A percentile compares a stretch with the other conserved stretches of the same genome.
These are phyloP conservation scores for Leccinum colubrinum DNA, from an alignment of 1,284 basidiomycete genomes.

Conservation along the genomic window DNA sequence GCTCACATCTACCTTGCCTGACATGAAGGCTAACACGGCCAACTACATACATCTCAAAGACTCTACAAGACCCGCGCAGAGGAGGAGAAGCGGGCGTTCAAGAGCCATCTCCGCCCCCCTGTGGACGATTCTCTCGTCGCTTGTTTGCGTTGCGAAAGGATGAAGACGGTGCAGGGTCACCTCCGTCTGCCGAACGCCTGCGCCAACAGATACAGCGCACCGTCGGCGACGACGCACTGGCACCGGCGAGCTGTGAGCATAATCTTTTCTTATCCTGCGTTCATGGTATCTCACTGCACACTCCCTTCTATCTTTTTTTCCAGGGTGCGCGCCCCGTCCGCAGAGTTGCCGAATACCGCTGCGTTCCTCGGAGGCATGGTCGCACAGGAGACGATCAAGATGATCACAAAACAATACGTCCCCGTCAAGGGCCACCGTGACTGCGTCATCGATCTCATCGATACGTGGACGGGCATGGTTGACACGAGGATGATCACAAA, in stretches of 20 bases:
- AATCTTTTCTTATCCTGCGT: background rate
- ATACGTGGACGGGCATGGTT: conserved; percentile 55
- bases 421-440: conserved; percentile 75
- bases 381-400: conserved; percentile 97
- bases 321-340: conserved; percentile 78
- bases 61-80: conserved; percentile 74
- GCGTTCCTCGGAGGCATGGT: conserved; percentile 93
- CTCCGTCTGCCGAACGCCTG: conserved; percentile 36
- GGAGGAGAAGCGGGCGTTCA: conserved; percentile 63
- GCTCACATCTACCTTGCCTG: conserved; percentile 73
- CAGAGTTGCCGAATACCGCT: conserved; percentile 90
- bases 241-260: conserved; percentile 75
- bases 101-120: conserved; percentile 40
- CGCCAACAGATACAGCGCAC: conserved; percentile 32
- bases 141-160: conserved; percentile 45
- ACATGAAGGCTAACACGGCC: conserved; percentile 92
- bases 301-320: background rate
- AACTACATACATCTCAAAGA: conserved; percentile 81
- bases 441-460: conserved; percentile 85
- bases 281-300: conserved; percentile 3
- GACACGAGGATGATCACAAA: no score
- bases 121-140: conserved; percentile 58
- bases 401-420: conserved; percentile 94
- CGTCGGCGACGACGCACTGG: conserved; percentile 30
- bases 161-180: conserved; percentile 23